phyloP scores from a whole-genome alignment of 352 stramenopile species.

The Globisporangium barbulae region DNA sequence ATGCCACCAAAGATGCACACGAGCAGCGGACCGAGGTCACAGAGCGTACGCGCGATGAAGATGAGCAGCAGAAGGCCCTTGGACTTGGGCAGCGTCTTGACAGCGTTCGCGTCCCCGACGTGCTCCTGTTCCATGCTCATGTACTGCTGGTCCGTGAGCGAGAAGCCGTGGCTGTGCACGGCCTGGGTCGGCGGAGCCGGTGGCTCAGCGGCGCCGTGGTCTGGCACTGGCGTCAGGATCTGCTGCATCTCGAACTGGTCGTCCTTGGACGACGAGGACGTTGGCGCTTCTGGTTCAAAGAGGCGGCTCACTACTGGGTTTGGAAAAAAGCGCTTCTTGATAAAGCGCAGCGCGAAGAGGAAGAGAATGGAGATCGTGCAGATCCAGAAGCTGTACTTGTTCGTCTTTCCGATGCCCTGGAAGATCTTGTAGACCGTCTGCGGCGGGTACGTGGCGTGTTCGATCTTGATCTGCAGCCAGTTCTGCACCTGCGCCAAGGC shows the following conservation, averaged over 20 bases:
- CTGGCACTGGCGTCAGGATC: constrained; percentile 13
- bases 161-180: constrained; percentile 31
- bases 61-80: constrained; percentile 23
- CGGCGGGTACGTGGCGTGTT: constrained; percentile 40
- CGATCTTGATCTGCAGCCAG: constrained; percentile 66
- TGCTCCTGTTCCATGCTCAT: constrained; percentile 25
- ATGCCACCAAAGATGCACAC: constrained; percentile 70
- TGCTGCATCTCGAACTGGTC: constrained; percentile 14
- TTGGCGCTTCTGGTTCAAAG: constrained; percentile 21
- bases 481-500: constrained; percentile 86
- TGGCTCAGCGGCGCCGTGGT: constrained; percentile 5
- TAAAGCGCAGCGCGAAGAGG: constrained; percentile 39
- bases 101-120: neutral
- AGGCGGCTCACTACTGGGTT: constrained; percentile 27
- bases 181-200: constrained; percentile 12
- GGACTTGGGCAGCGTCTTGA: constrained; percentile 15
- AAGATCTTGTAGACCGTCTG: constrained; percentile 59
- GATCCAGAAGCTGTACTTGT: constrained; percentile 70
- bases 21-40: constrained; percentile 61
- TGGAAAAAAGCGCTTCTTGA: constrained; percentile 39
- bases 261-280: neutral
- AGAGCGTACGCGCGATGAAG: constrained; percentile 38
- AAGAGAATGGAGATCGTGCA: constrained; percentile 52
- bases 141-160: constrained; percentile 44
- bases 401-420: constrained; percentile 45